phyloP scores from a whole-genome alignment of 257 asterid genomes.

The Linaria vulgaris region DNA sequence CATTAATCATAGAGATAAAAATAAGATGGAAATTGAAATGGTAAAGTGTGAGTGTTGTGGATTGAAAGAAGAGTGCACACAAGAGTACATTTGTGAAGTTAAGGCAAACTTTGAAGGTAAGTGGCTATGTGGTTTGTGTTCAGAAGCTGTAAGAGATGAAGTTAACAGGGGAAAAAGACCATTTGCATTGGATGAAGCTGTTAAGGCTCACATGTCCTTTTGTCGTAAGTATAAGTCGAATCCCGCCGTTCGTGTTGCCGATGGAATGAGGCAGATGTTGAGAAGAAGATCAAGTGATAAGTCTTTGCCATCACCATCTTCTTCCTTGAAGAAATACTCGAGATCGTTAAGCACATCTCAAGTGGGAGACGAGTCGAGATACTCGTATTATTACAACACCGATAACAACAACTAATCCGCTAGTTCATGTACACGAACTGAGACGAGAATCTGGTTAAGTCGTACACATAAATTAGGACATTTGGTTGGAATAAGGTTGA shows the following conservation, averaged over 20 bases:
- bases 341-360: constrained; percentile 60
- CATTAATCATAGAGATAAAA: neutral
- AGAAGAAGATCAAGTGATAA: constrained; percentile 56
- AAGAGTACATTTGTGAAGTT: constrained; percentile 64
- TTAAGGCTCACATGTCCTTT: constrained; percentile 81
- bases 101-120: constrained; percentile 70
- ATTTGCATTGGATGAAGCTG: constrained; percentile 60
- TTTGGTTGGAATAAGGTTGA: constrained; percentile 25
- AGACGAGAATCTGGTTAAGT: no score
- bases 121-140: constrained; percentile 90
- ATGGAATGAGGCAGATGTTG: constrained; percentile 87
- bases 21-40: constrained; percentile 74
- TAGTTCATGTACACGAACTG: neutral
- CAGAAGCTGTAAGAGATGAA: constrained; percentile 89
- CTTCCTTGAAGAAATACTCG: constrained; percentile 47
- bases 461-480: no score
- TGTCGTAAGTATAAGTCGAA: constrained; percentile 68
- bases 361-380: constrained; percentile 48
- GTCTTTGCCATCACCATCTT: constrained; percentile 33
- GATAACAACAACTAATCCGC: no score
- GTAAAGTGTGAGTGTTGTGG: constrained; percentile 94
- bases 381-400: constrained; percentile 37
- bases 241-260: constrained; percentile 81
- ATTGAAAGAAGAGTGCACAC: constrained; percentile 86
- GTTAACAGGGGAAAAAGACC: constrained; percentile 45